Percentiles rank a stretch among this genome's conserved stretches.
Conservation (phyloP, 176 grass and related monocot species). For the Eragrostis nindensis region DNA sequence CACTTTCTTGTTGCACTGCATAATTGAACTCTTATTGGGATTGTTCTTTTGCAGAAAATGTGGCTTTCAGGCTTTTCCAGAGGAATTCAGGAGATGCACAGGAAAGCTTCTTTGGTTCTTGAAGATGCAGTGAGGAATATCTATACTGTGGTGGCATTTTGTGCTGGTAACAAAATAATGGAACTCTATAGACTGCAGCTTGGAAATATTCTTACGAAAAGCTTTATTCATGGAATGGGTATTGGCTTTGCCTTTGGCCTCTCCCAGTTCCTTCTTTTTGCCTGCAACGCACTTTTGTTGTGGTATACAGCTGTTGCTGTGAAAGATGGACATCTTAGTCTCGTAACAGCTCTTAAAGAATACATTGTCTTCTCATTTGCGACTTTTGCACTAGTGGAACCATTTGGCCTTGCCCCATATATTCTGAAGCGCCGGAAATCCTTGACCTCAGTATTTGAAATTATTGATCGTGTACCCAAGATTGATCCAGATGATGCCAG, state of each 20-base stretch:
- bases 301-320: slow-evolving; percentile 91
- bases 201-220: slow-evolving; percentile 78
- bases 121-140: slow-evolving; percentile 99
- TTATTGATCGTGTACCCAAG: slow-evolving; percentile 85
- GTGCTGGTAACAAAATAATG: slow-evolving; percentile 97
- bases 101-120: slow-evolving; percentile 92
- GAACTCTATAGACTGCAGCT: slow-evolving; percentile 96
- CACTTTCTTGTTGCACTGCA: slow-evolving; percentile 17
- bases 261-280: slow-evolving; percentile 97
- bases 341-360: slow-evolving; percentile 90
- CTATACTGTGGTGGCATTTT: slow-evolving; percentile 97
- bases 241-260: slow-evolving; percentile 95
- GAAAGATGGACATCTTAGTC: slow-evolving; percentile 56
- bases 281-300: slow-evolving; percentile 88
- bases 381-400: slow-evolving; percentile 88
- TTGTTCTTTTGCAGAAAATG: slow-evolving; percentile 82
- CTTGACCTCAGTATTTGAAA: slow-evolving; percentile 82
- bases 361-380: slow-evolving; percentile 96
- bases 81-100: slow-evolving; percentile 99
- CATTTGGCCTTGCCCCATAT: slow-evolving; percentile 98
- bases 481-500: slow-evolving; percentile 94
- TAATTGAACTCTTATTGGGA: slow-evolving; percentile 13
- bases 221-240: slow-evolving; percentile 84
- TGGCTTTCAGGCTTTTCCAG: slow-evolving; percentile 98
- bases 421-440: slow-evolving; percentile 89